Conservation (phyloP, 139 green algal species). For the Klebsormidium nitens region DNA sequence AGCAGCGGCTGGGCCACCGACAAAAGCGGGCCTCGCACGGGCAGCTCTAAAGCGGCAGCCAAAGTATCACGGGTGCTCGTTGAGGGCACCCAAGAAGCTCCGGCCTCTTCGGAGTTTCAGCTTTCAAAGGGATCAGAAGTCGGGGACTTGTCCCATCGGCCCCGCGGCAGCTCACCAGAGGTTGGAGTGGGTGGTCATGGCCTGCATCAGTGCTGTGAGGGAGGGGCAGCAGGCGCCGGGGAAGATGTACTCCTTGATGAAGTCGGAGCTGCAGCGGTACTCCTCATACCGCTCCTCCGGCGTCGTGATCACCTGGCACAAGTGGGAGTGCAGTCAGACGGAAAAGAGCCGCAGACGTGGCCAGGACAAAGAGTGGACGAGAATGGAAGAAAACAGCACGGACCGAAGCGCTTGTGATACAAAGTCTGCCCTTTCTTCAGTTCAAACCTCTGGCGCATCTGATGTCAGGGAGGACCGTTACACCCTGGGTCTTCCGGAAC, state of each 20-base stretch:
- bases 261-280: conserved; percentile 84
- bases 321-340: conserved; percentile 25
- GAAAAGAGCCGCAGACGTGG: neutral
- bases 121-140: too few species aligned
- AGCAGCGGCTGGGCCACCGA: too few species aligned
- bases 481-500: too few species aligned
- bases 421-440: too few species aligned
- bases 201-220: conserved; percentile 17
- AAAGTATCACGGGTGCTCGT: too few species aligned
- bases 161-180: conserved; percentile 33
- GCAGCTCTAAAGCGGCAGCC: too few species aligned
- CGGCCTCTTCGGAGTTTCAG: too few species aligned
- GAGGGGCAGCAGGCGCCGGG: conserved; percentile 32
- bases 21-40: too few species aligned
- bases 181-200: conserved; percentile 22
- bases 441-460: too few species aligned
- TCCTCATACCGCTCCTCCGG: conserved; percentile 76
- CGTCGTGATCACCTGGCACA: conserved; percentile 76
- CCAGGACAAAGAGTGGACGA: conserved; percentile 5
- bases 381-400: conserved; percentile 11
- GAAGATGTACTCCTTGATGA: conserved; percentile 98
- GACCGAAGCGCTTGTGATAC: neutral
- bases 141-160: too few species aligned
- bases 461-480: too few species aligned
- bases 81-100: too few species aligned